phyloP scores from a whole-genome alignment of 192 early-diverging fungal species.

The Backusella macrospora region DNA sequence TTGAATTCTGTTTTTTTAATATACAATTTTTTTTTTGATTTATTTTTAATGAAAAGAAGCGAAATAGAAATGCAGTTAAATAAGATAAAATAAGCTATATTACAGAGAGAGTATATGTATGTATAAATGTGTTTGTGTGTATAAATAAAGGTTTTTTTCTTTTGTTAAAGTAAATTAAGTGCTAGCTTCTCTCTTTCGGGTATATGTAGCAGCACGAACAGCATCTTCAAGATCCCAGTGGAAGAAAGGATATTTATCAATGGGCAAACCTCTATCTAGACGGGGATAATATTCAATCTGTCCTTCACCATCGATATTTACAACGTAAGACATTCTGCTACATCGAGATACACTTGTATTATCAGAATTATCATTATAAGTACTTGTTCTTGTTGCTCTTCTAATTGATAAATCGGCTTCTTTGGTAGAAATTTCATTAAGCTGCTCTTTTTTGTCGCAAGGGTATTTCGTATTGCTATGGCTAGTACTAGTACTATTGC shows the following conservation, averaged over 20 bases:
- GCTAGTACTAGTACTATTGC: background rate
- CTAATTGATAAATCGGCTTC: constrained; percentile 9
- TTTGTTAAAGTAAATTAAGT: background rate
- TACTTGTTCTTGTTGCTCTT: background rate
- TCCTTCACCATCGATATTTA: constrained; percentile 7
- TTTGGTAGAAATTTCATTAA: background rate
- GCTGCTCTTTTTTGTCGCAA: background rate
- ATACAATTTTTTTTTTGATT: constrained; percentile 16
- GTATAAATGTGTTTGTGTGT: no score
- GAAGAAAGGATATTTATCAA: constrained; percentile 30
- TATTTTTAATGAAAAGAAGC: constrained; percentile 6
- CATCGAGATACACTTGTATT: background rate
- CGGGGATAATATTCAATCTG: background rate
- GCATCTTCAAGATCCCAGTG: constrained; percentile 37
- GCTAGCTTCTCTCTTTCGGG: background rate
- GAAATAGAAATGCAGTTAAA: background rate
- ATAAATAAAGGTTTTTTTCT: background rate
- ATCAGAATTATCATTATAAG: background rate
- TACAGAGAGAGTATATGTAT: background rate
- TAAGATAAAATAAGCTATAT: background rate
- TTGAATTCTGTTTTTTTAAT: constrained; percentile 20
- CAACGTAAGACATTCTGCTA: constrained; percentile 21
- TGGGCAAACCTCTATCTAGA: constrained; percentile 11
- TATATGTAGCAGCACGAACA: constrained; percentile 23
- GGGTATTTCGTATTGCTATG: background rate